Percentiles rank a stretch among this genome's conserved stretches.
phyloP scores from a whole-genome alignment of 2,329 filamentous ascomycete species.

The Leptographium galeiforme region DNA sequence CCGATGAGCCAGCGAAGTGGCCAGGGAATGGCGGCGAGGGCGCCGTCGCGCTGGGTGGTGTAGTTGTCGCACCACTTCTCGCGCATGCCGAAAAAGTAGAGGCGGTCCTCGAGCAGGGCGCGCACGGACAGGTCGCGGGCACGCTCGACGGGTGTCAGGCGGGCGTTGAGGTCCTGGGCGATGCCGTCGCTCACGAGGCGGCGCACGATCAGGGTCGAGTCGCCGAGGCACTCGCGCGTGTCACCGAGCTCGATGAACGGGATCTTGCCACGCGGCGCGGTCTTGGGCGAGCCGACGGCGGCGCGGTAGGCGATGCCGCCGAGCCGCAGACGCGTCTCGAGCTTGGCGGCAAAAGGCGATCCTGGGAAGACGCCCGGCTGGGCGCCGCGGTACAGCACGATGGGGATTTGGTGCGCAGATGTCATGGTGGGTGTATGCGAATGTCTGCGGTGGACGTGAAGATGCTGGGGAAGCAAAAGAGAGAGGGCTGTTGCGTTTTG shows the following conservation, averaged over 20 bases:
- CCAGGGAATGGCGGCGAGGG: constrained; percentile 35
- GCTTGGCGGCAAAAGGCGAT: constrained; percentile 50
- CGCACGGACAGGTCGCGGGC: constrained; percentile 37
- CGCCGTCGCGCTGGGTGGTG: constrained; percentile 39
- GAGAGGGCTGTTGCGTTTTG: too few relatives aligned
- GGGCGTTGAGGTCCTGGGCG: too few relatives aligned
- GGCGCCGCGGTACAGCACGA: too few relatives aligned
- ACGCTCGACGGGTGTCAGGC: constrained; percentile 17
- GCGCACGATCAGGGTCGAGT: constrained; percentile 42
- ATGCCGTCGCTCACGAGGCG: constrained; percentile 19
- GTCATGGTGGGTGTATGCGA: too few relatives aligned
- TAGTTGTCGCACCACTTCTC: constrained; percentile 33
- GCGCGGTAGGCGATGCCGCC: constrained; percentile 30
- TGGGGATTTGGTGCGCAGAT: too few relatives aligned
- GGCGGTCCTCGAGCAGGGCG: constrained; percentile 44
- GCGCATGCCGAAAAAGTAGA: constrained; percentile 33
- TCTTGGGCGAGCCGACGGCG: constrained; percentile 27
- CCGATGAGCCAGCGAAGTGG: constrained; percentile 38
- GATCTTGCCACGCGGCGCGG: constrained; percentile 44
- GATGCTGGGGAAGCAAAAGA: too few relatives aligned
- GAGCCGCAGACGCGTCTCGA: constrained; percentile 48
- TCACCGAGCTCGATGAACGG: constrained; percentile 35
- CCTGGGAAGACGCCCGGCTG: constrained; percentile 31
- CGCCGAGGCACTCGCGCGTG: constrained; percentile 21
- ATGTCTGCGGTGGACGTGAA: too few relatives aligned